A percentile compares a stretch with the other conserved stretches of the same genome.
These are phyloP conservation scores for Metschnikowia shivogae DNA, from an alignment of 805 yeast genomes.

Conservation along the genomic window DNA sequence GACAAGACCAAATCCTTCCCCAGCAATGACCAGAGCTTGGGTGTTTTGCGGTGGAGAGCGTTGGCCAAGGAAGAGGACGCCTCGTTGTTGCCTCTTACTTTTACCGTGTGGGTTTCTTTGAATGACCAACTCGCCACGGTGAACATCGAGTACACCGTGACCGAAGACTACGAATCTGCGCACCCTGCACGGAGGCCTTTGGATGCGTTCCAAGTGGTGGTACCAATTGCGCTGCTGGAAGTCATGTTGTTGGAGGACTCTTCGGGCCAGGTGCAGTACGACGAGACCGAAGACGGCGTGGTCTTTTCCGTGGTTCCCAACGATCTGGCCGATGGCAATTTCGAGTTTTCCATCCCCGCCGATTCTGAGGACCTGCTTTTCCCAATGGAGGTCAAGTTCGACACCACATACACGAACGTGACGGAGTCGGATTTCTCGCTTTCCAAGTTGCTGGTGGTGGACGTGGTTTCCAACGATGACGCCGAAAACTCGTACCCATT, in stretches of 20 bases:
- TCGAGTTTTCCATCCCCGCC: conserved; percentile 74
- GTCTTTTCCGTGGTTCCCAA: conserved; percentile 59
- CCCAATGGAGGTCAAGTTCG: conserved; percentile 78
- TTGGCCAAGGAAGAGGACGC: conserved; percentile 56
- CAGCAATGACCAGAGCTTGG: conserved; percentile 81
- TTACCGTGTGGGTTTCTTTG: conserved; percentile 82
- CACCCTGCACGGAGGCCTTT: conserved; percentile 38
- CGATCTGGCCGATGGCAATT: conserved; percentile 58
- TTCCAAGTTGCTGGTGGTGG: conserved; percentile 62
- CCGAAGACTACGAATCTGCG: conserved; percentile 32
- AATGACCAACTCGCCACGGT: conserved; percentile 62
- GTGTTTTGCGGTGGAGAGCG: conserved; percentile 90
- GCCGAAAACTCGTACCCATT: conserved; percentile 62
- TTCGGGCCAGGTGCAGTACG: conserved; percentile 46
- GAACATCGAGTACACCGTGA: conserved; percentile 84
- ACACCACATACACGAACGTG: conserved; percentile 41
- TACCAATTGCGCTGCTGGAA: conserved; percentile 64
- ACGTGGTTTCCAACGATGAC: conserved; percentile 49
- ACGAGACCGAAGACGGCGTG: conserved; percentile 64
- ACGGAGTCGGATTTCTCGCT: conserved; percentile 44
- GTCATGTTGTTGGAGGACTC: conserved; percentile 48
- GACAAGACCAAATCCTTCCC: conserved; percentile 83
- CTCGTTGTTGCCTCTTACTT: conserved; percentile 52
- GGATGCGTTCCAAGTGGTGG: conserved; percentile 50
- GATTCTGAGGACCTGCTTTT: conserved; percentile 78